Evolutionary conservation across 2,329 filamentous ascomycete species (phyloP).

Genomic region (Colletotrichum sp.): DNA sequence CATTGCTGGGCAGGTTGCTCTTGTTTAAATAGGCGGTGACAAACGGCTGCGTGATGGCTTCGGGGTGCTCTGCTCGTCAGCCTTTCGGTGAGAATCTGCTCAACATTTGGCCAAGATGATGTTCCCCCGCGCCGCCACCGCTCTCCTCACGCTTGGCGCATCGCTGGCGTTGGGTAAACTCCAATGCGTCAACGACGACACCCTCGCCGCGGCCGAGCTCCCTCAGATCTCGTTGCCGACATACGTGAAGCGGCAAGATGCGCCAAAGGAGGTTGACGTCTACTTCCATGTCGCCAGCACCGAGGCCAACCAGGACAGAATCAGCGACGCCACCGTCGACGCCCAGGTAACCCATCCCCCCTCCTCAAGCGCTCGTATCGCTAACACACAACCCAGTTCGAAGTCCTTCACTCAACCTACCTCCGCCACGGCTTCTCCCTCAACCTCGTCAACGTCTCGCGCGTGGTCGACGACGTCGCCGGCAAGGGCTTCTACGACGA

Average conservation of each 20-base stretch:
- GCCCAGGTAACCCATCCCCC: constrained; percentile 17
- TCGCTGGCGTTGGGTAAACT: background rate
- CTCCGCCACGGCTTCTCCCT: constrained; percentile 9
- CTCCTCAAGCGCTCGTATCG: no score
- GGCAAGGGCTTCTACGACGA: constrained; percentile 8
- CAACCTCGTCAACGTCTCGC: constrained; percentile 11
- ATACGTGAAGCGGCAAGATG: constrained; percentile 3
- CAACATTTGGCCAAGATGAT: background rate
- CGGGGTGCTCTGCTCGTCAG: background rate
- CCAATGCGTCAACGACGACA: constrained; percentile 10
- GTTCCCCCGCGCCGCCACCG: background rate
- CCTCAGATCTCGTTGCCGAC: background rate
- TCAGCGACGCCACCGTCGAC: background rate
- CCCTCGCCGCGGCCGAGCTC: background rate
- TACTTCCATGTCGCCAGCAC: constrained; percentile 58
- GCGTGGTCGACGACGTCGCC: constrained; percentile 10
- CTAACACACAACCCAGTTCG: background rate
- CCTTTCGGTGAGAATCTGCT: background rate
- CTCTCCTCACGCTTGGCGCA: background rate
- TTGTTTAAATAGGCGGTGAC: background rate
- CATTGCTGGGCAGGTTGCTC: background rate
- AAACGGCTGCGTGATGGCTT: background rate
- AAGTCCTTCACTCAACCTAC: constrained; percentile 9
- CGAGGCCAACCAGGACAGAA: constrained; percentile 39
- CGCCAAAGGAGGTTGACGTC: constrained; percentile 30